Evolutionary conservation across 805 yeast species (phyloP), one percentile per base, ranked within the genome.

Genomic region (Kodamaea lidongshanica): DNA sequence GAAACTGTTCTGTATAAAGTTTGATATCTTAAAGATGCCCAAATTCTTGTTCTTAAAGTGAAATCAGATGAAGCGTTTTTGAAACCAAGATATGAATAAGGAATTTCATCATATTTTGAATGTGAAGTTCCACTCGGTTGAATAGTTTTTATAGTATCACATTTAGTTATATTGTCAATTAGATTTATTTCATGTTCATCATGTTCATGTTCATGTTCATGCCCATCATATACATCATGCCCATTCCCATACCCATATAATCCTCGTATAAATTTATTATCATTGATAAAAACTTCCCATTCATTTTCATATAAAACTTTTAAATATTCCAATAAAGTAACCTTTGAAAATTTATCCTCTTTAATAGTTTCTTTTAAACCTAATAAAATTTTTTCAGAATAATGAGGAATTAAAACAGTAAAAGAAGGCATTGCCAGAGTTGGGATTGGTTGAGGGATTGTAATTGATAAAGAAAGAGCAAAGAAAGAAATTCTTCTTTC

Each of bases 21-120:
- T 48, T 86, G 96, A 2, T 84, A 73, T 45, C 95, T 65, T 32
- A 82, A 56, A 0, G 95, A 83, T 0, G 94, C 83, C 96, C 96
- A 86, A 2, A 85, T 68, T 46, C 95, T 65, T 0, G 95, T 85
- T 50, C 94, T 61, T 39, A 80, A 49, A 3, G 74, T 68, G 41
- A 70, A 74, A 33, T 76, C 77, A 0, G 82, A 77, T 3, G 74
- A 66, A 2, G 86, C 70, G 14, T 73, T 63, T 39, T 76, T 79
- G 54, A 79, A 84, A 0, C 94, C 94, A 40, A 82, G 60, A 41
- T 78, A 76, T 38, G 79, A 74, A 35, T 67, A 75, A 1, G 94
- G 89, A 18, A 83, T 49, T 37, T 83, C 87, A 38, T 70, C 69
- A 20, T 73, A 63, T 43, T 64, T 64, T 11, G 23, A 20, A 29